These are phyloP conservation scores for Oenanthe sinensis DNA, from an alignment of 129 eudicot species.

Conservation along the genomic window DNA sequence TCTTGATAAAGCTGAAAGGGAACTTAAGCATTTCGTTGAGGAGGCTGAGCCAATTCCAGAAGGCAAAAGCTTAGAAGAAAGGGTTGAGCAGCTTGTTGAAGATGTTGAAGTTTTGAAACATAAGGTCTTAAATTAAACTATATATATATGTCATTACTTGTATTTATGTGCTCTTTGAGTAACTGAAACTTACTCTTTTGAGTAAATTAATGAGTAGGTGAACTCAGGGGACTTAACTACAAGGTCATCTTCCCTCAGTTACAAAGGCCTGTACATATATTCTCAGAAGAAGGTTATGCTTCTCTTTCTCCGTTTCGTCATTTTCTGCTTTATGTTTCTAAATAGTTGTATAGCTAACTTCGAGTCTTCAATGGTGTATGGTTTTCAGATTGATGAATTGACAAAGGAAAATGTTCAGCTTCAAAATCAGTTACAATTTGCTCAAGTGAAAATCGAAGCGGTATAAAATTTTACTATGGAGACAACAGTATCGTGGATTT, in stretches of 20 bases:
- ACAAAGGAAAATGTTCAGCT: slow-evolving; percentile 22
- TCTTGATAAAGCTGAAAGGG: slow-evolving; percentile 1
- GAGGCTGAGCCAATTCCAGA: slow-evolving; percentile 5
- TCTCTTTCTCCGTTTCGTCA: background rate
- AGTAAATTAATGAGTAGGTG: slow-evolving; percentile 14
- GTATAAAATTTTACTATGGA: slow-evolving; percentile 11
- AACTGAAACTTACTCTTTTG: background rate
- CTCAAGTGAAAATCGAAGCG: slow-evolving; percentile 26
- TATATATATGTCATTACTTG: background rate
- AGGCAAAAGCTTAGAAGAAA: slow-evolving; percentile 15
- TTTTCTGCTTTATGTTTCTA: background rate
- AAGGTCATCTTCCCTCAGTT: slow-evolving; percentile 2
- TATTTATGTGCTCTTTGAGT: background rate
- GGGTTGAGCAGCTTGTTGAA: slow-evolving; percentile 12
- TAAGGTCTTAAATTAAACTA: slow-evolving; percentile 7
- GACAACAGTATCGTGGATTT: background rate
- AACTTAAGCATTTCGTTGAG: slow-evolving; percentile 9
- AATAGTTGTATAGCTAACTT: background rate
- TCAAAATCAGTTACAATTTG: slow-evolving; percentile 25
- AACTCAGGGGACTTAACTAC: background rate
- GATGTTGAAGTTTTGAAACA: slow-evolving; percentile 19
- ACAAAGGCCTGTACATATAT: slow-evolving; percentile 27
- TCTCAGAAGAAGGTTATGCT: slow-evolving; percentile 32
- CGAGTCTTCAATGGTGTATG: background rate
- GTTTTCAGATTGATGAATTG: slow-evolving; percentile 31